These are phyloP conservation scores for cucumber (Cucumis sativus) DNA, from an alignment of 306 rosid genomes.

Conservation along the genomic window Cucumber_9930_V3 NC_026655.2:15655001-15655500, in stretches of 20 bases:
- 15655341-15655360: constrained; percentile 72
- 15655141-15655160: constrained; percentile 1
- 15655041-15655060: neutral
- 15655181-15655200: no score
- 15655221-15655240: neutral
- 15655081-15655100: neutral
- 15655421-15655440: constrained; percentile 65
- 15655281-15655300: constrained; percentile 61
- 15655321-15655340: constrained; percentile 98
- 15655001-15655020: no score
- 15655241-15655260: no score
- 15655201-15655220: neutral
- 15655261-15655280: constrained; percentile 23
- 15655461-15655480: constrained; percentile 50
- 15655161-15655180: neutral
- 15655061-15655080: neutral
- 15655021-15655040: neutral
- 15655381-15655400: constrained; percentile 74
- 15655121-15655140: neutral
- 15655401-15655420: constrained; percentile 53
- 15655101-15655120: neutral
- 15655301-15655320: constrained; percentile 37
- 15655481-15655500: constrained; percentile 52
- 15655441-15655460: constrained; percentile 63
- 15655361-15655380: constrained; percentile 55